Conservation (phyloP, 106 monocot genomes). For the Dendrobium nobile region DNA sequence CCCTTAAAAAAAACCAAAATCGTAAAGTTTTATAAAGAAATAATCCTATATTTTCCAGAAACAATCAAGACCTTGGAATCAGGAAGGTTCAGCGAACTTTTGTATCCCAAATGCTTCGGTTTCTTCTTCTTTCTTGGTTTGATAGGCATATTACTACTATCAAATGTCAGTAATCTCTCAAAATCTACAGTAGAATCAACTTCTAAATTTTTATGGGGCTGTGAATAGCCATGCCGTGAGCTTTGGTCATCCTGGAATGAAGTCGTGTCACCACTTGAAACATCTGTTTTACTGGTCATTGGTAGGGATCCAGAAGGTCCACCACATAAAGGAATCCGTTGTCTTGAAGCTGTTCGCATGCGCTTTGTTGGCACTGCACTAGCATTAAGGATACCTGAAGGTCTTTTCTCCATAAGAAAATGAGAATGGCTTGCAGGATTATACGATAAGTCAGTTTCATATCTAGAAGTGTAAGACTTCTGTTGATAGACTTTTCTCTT, state of each 20-base stretch:
- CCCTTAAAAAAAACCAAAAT: conserved; percentile 1
- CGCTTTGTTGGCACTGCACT: conserved; percentile 78
- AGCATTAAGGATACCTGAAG: conserved; percentile 34
- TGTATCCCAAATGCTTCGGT: conserved; percentile 57
- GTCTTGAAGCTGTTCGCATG: conserved; percentile 63
- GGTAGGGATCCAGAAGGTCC: conserved; percentile 29
- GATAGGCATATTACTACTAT: conserved; percentile 34
- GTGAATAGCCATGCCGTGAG: conserved; percentile 59
- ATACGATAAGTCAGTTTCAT: conserved; percentile 43
- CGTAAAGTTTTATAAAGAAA: conserved; percentile 1
- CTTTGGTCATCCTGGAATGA: conserved; percentile 79
- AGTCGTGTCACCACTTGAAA: conserved; percentile 89
- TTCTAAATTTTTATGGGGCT: conserved; percentile 52
- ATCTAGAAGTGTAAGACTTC: conserved; percentile 32
- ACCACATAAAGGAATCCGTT: conserved; percentile 51
- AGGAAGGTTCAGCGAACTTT: conserved; percentile 29
- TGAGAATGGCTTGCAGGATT: conserved; percentile 32
- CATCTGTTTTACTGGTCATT: conserved; percentile 80
- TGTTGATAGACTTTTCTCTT: conserved; percentile 48
- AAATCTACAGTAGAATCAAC: conserved; percentile 75
- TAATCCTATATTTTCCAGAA: conserved; percentile 53
- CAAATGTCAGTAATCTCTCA: conserved; percentile 58
- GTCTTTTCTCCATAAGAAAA: conserved; percentile 44
- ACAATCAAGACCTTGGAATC: conserved; percentile 39
- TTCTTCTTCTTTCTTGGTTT: conserved; percentile 89